Percentiles rank a stretch among this genome's conserved stretches.
phyloP scores from a whole-genome alignment of 148 eudicot genomes.

The Rhododendron mucronatum region DNA sequence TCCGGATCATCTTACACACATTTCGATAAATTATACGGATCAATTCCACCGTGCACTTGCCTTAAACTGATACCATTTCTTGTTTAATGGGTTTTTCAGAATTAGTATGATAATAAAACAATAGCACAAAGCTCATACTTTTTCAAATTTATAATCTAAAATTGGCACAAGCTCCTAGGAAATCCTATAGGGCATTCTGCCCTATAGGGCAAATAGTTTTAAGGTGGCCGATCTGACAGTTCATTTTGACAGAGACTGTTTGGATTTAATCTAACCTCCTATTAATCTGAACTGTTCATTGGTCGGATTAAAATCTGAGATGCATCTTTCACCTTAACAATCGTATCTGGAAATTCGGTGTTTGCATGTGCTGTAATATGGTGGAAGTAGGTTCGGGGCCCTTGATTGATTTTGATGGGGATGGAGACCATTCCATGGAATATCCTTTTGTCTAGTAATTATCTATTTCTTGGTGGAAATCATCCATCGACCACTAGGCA shows the following conservation, averaged over 20 bases:
- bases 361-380: neutral
- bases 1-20: too few species aligned
- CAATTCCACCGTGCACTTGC: too few species aligned
- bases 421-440: neutral
- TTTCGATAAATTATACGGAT: too few species aligned
- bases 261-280: too few species aligned
- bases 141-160: neutral
- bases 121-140: too few species aligned
- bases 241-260: too few species aligned
- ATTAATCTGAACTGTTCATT: too few species aligned
- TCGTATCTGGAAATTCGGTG: neutral
- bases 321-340: neutral
- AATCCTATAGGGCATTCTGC: too few species aligned
- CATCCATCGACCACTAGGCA: neutral
- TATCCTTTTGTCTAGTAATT: too few species aligned
- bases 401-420: neutral
- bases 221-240: too few species aligned
- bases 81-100: neutral
- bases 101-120: too few species aligned
- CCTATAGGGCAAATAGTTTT: rapidly evolving
- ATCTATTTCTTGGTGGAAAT: neutral
- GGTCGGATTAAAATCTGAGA: too few species aligned
- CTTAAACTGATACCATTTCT: neutral
- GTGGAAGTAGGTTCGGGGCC: neutral
- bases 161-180: neutral